phyloP scores from a whole-genome alignment of 2,329 filamentous ascomycete genomes.

The Phialophora verrucosa region DNA sequence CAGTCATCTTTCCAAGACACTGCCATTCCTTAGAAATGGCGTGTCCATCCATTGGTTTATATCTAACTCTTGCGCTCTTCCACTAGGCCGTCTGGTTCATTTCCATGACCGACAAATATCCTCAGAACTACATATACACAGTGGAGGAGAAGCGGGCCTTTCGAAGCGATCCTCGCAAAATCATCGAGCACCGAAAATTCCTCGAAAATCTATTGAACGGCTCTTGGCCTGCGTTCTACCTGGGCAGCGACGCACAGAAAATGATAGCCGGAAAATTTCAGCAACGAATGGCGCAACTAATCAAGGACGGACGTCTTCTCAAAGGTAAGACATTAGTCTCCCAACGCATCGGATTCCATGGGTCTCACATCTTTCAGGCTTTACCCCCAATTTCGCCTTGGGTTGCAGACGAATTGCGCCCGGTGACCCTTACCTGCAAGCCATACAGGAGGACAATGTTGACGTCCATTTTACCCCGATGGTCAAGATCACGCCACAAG shows the following conservation, averaged over 20 bases:
- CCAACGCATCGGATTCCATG: no score
- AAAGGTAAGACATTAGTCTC: conserved; percentile 39
- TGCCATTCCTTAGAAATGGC: no score
- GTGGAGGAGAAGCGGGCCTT: conserved; percentile 48
- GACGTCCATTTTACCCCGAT: conserved; percentile 54
- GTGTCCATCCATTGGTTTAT: no score
- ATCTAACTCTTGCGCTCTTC: conserved; percentile 40
- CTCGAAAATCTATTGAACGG: conserved; percentile 55
- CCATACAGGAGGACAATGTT: conserved; percentile 52
- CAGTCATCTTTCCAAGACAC: no score
- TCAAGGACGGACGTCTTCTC: conserved; percentile 57
- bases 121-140: conserved; percentile 51
- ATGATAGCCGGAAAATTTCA: conserved; percentile 46
- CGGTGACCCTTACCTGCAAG: conserved; percentile 57
- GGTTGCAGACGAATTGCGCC: conserved; percentile 54
- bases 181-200: conserved; percentile 52
- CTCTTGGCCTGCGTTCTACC: conserved; percentile 54
- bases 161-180: conserved; percentile 45
- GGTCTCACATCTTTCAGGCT: conserved; percentile 36
- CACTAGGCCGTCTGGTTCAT: conserved; percentile 44
- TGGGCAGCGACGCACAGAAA: conserved; percentile 49
- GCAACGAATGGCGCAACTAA: conserved; percentile 55
- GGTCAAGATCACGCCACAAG: conserved; percentile 31
- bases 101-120: conserved; percentile 53
- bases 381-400: conserved; percentile 49